phyloP scores from a whole-genome alignment of 345 rosid species.

The Euphorbia peplus region DNA sequence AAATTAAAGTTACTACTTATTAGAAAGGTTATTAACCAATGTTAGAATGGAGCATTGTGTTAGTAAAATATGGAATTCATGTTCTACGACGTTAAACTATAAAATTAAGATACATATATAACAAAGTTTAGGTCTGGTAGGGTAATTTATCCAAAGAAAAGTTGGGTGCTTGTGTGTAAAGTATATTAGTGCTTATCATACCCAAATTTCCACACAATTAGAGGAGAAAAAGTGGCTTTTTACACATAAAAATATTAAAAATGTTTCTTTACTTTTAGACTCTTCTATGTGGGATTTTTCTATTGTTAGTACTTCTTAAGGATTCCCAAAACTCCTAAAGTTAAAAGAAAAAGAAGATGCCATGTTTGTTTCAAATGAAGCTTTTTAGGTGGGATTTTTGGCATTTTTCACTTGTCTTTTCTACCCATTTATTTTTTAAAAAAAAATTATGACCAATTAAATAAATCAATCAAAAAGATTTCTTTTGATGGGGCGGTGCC shows the following conservation, averaged over 20 bases:
- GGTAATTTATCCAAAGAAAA: too few relatives aligned
- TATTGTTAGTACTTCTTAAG: slow-evolving; percentile 36
- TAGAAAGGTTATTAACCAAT: too few relatives aligned
- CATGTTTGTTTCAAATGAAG: slow-evolving; percentile 27
- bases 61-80: too few relatives aligned
- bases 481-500: slow-evolving; percentile 37
- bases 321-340: slow-evolving; percentile 31
- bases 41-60: too few relatives aligned
- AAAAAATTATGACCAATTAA: not conserved
- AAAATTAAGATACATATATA: too few relatives aligned
- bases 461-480: not conserved
- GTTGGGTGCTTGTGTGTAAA: slow-evolving; percentile 47
- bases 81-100: too few relatives aligned
- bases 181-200: slow-evolving; percentile 36
- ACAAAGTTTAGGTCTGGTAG: too few relatives aligned
- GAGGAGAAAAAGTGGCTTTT: slow-evolving; percentile 39
- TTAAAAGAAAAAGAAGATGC: slow-evolving; percentile 23
- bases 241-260: not conserved
- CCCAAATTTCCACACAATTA: slow-evolving; percentile 36
- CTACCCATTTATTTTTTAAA: too few relatives aligned
- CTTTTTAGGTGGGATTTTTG: slow-evolving; percentile 45
- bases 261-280: not conserved
- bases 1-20: too few relatives aligned
- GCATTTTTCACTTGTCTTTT: slow-evolving; percentile 28
- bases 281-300: slow-evolving; percentile 30